Base-by-base conservation (phyloP, 2,329 filamentous ascomycete species). In the Sporothrix brunneoviolacea region DNA sequence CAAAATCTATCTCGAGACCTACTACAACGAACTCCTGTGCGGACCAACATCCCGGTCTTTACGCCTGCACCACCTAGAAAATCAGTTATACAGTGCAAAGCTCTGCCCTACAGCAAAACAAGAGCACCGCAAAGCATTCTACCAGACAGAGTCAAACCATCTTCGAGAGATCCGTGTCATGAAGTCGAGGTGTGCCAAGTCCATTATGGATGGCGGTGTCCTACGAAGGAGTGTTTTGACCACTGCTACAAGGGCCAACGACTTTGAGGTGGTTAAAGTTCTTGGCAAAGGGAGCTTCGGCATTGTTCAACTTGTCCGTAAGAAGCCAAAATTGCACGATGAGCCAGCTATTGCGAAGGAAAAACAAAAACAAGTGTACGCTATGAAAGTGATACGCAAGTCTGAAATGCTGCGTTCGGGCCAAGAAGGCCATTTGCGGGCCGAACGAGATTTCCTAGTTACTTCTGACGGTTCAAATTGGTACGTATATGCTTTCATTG, bases 381-480 rank as follows among this genome's bases (percentile, higher is more conserved):
- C 93, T 13, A 96, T 97, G 91, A 97, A 97, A 64, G 87, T 95
- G 28, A 97, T 97, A 58, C 83, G 86, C 52, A 98, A 98, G 64
- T 88, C 88, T 1, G 83, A 89, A 50, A 97, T 96, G 91, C 75
- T 97, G 50, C 82, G 84, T 12, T 93, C 89, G 54, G 85, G 85
- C 55, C 93, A 97, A 68, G 91, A 97, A 67, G 91, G 88, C 0
- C 93, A 97, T 68, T 68, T 98, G 18, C 82, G 89, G 32, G 91
- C 91, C 0, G 91, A 98, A 64, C 75, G 91, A 57, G 93, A 97
- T 60, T 94, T 97, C 57, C 76, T 98, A 8, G 89, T 95, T 22
- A 82, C 86, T 6, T 91, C 90, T 1, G 87, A 93, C 63, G 86
- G 83, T n/a, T 94, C 89, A 5, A 79, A 78, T 54, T 97, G 91